phyloP scores from a whole-genome alignment of 495 filamentous ascomycete genomes.

The Letharia columbiana region DNA sequence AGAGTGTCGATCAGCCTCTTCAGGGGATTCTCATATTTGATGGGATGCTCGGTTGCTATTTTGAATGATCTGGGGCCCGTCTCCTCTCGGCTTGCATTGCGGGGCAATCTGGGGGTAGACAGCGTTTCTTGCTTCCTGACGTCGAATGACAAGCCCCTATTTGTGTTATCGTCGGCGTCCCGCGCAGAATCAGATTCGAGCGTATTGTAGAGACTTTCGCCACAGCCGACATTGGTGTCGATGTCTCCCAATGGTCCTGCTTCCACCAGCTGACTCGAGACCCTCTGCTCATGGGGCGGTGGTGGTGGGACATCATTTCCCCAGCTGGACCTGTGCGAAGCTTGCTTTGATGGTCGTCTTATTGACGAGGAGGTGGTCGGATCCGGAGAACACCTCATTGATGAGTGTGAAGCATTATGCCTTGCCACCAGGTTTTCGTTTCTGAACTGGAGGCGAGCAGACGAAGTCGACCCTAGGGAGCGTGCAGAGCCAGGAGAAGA shows the following conservation, averaged over 20 bases:
- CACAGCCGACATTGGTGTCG: conserved; percentile 14
- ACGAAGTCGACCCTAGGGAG: conserved; percentile 14
- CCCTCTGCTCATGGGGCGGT: conserved; percentile 3
- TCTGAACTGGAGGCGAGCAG: conserved; percentile 5
- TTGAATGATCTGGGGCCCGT: background rate
- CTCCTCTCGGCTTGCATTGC: background rate
- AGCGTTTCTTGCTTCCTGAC: conserved; percentile 9
- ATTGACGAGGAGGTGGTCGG: background rate
- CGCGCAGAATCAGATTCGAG: background rate
- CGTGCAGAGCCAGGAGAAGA: conserved; percentile 7
- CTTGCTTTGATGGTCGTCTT: conserved; percentile 5
- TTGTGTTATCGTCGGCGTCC: background rate
- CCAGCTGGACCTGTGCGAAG: conserved; percentile 15
- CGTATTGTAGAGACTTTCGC: background rate
- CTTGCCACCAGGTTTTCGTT: conserved; percentile 20
- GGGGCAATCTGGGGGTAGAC: background rate
- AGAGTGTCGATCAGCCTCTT: conserved; percentile 50
- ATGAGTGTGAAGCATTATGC: conserved; percentile 10
- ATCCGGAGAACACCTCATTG: conserved; percentile 2
- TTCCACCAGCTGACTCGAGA: conserved; percentile 15
- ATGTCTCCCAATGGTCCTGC: conserved; percentile 18
- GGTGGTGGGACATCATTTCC: conserved; percentile 8
- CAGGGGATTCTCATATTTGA: conserved; percentile 31
- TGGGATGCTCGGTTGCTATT: background rate
- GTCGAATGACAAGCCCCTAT: conserved; percentile 17